A percentile compares a stretch with the other conserved stretches of the same genome.
These are phyloP conservation scores for Fusarium austroafricanum DNA, from an alignment of 2,329 filamentous ascomycete species.

Conservation along the genomic window DNA sequence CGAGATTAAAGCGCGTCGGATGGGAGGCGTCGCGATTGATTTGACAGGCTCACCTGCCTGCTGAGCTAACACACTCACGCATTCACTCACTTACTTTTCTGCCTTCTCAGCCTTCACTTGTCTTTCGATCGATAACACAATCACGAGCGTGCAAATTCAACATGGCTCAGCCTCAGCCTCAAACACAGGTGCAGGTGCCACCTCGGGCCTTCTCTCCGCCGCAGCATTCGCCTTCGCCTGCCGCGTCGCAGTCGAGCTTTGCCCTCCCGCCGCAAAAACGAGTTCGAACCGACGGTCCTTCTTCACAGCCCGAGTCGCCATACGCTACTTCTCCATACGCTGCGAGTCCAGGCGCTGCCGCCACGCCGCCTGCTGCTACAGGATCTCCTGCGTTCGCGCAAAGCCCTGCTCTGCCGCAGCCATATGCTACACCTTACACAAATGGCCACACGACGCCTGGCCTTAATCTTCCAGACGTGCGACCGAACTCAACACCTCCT, in stretches of 20 bases:
- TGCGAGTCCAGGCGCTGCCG: constrained; percentile 58
- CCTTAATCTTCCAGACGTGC: constrained; percentile 51
- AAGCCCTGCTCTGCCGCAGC: constrained; percentile 48
- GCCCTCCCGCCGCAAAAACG: constrained; percentile 78
- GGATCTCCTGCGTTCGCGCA: constrained; percentile 53
- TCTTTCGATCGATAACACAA: constrained; percentile 10
- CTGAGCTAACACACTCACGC: constrained; percentile 49
- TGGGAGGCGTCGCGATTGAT: constrained; percentile 59
- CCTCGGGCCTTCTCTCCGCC: constrained; percentile 71
- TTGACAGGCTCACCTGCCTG: constrained; percentile 64
- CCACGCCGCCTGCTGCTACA: constrained; percentile 54
- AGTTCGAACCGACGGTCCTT: constrained; percentile 67
- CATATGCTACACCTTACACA: constrained; percentile 54
- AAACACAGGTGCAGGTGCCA: constrained; percentile 55
- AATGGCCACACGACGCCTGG: constrained; percentile 53
- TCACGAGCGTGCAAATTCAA: constrained; percentile 10
- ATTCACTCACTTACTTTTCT: constrained; percentile 25
- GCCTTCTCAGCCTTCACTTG: constrained; percentile 17
- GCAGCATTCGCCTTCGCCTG: constrained; percentile 71
- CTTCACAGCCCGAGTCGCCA: constrained; percentile 74
- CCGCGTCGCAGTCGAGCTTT: constrained; percentile 64
- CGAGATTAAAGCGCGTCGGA: constrained; percentile 53
- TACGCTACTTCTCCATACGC: constrained; percentile 66
- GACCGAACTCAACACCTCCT: constrained; percentile 49
- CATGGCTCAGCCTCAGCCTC: constrained; percentile 71